These are phyloP conservation scores for Entomortierella parvispora DNA, from an alignment of 192 early-diverging fungal genomes.

Conservation along the genomic window DNA sequence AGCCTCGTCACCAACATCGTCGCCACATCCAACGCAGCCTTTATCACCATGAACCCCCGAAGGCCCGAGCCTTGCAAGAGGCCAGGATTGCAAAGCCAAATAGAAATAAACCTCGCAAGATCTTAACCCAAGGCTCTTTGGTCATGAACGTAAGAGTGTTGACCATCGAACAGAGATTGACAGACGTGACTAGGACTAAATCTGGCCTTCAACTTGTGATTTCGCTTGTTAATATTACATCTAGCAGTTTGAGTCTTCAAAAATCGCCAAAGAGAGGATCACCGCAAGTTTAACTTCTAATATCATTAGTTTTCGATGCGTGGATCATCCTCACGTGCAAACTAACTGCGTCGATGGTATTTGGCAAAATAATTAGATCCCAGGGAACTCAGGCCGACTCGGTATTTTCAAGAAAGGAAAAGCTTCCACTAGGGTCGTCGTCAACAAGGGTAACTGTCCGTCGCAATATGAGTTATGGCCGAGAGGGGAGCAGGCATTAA, in stretches of 20 bases:
- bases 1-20: not conserved
- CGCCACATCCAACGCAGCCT: not conserved
- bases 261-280: constrained; percentile 22
- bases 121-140: constrained; percentile 26
- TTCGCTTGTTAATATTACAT: not conserved
- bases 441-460: constrained; percentile 11
- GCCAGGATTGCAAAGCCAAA: constrained; percentile 2
- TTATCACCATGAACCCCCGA: not conserved
- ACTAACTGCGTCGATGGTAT: too few species aligned
- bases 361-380: constrained; percentile 7
- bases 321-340: too few species aligned
- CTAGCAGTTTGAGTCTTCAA: constrained; percentile 35
- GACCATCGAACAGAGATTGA: too few species aligned
- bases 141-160: constrained; percentile 41
- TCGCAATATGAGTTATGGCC: too few species aligned
- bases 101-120: constrained; percentile 47
- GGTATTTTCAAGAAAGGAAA: constrained; percentile 45
- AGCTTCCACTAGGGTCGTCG: constrained; percentile 17
- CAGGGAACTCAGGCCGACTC: not conserved
- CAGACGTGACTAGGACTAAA: too few species aligned
- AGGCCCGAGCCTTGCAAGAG: not conserved
- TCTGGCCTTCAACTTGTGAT: constrained; percentile 31
- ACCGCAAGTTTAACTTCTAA: constrained; percentile 10
- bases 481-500: too few species aligned
- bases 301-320: too few species aligned